Evolutionary conservation across 2,329 filamentous ascomycete genomes (phyloP), one percentile per base, ranked within the genome.

Genomic region (Claviceps humidiphila): DNA sequence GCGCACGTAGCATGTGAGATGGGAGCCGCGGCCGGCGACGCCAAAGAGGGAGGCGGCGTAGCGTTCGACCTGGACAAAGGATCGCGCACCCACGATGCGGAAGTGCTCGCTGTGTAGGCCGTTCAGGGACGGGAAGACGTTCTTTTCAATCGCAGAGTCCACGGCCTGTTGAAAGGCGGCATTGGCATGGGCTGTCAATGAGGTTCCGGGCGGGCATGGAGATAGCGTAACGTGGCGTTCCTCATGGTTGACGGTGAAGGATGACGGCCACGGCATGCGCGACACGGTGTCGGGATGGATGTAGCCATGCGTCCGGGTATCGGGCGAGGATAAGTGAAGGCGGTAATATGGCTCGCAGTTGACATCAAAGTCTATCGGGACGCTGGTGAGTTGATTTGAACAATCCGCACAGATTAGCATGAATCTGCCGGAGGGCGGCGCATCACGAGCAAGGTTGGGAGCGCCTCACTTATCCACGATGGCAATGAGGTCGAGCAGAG

Each of bases 21-120:
- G 81, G 2, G 72, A 76, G 34, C 84, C 84, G 55, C 84, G 82
- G 8, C 75, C 80, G 40, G 81, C 75, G 34, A 87, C 75, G 7
- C 84, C 84, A 56, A 88, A 87, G 4, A 89, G 68, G 3, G 78
- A 71, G 43, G 73, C 75, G 3, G 80, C 80, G 51, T 76, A 76
- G 24, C 84, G 74, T 65, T 87, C 84, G 57, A 87, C 72, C 49
- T 64, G 64, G 46, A 71, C 63, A 17, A 61, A 58, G 9, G 55
- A 56, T n/a, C 64, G 58, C 3, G 69, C 66, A 14, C 71, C 71
- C 5, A 68, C 57, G 51, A 73, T 46, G 43, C 63, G 67, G 53
- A 72, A 74, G 55, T 61, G 63, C 57, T 75, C 73, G 59, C 71
- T 71, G 59, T 71, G 70, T 47, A 61, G 57, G 48, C 58, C 64